Conservation (phyloP, 495 filamentous ascomycete genomes). For the Aspergillus avenaceus region DNA sequence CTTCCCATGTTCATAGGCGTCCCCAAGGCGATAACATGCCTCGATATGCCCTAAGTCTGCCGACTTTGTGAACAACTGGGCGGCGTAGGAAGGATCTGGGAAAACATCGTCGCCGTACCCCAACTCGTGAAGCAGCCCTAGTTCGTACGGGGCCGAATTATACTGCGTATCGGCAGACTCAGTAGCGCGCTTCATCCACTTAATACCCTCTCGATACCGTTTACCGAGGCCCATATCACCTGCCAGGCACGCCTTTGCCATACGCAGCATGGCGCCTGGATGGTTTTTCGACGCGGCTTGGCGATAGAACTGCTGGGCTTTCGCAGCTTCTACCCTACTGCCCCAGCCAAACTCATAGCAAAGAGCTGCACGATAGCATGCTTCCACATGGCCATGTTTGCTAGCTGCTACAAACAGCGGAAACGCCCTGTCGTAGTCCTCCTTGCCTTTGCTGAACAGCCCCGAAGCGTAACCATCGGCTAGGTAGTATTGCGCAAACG, state of each 20-base stretch:
- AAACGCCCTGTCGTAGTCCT: constrained; percentile 87
- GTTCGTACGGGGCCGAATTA: constrained; percentile 87
- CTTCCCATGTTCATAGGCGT: constrained; percentile 92
- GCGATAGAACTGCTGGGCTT: constrained; percentile 91
- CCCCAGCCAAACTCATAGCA: constrained; percentile 99
- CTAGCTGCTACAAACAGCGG: constrained; percentile 87
- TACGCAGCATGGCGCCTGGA: constrained; percentile 87
- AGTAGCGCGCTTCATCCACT: constrained; percentile 92
- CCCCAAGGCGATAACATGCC: constrained; percentile 83
- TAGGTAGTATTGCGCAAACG: constrained; percentile 96
- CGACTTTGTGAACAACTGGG: constrained; percentile 89
- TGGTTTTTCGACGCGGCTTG: constrained; percentile 89
- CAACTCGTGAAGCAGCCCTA: constrained; percentile 79
- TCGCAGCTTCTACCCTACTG: constrained; percentile 76
- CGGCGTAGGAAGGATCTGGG: constrained; percentile 81
- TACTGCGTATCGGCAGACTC: constrained; percentile 89
- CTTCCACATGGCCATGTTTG: constrained; percentile 97
- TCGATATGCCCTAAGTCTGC: constrained; percentile 87
- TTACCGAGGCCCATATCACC: constrained; percentile 82
- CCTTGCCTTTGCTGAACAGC: constrained; percentile 86
- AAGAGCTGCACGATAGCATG: constrained; percentile 85
- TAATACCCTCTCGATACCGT: constrained; percentile 86
- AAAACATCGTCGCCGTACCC: constrained; percentile 94
- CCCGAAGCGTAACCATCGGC: constrained; percentile 92
- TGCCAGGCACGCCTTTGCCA: constrained; percentile 83